Evolutionary conservation across 192 early-diverging fungal species (phyloP).

Genomic region (Coemansia sp.): DNA sequence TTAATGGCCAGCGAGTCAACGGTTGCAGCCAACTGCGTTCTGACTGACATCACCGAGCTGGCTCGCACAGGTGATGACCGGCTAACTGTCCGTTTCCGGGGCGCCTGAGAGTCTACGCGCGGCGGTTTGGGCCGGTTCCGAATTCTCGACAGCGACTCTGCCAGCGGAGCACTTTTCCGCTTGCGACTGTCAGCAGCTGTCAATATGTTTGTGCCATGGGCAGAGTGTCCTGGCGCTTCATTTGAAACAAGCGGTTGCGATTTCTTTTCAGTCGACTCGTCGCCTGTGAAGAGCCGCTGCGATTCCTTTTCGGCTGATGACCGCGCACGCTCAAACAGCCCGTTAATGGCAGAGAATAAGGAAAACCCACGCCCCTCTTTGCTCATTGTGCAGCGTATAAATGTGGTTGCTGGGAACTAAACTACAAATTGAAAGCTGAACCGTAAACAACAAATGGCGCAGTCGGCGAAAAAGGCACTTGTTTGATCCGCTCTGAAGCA

Average conservation of each 20-base stretch:
- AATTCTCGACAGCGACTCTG: background rate
- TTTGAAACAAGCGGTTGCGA: too few species aligned
- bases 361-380: slow-evolving; percentile 31
- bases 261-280: background rate
- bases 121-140: background rate
- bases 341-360: slow-evolving; percentile 36
- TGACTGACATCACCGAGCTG: slow-evolving; percentile 20
- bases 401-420: too few species aligned
- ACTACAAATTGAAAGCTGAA: too few species aligned
- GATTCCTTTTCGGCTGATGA: slow-evolving; percentile 46
- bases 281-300: slow-evolving; percentile 26
- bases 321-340: slow-evolving; percentile 43
- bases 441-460: too few species aligned
- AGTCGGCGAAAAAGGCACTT: too few species aligned
- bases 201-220: too few species aligned
- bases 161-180: slow-evolving; percentile 3
- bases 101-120: background rate
- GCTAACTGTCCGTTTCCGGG: background rate
- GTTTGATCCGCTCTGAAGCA: too few species aligned
- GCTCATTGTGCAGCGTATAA: slow-evolving; percentile 4
- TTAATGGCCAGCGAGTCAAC: slow-evolving; percentile 25
- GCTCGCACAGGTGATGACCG: slow-evolving; percentile 8
- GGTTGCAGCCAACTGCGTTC: slow-evolving; percentile 22
- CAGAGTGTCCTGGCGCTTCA: too few species aligned
- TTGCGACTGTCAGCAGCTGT: background rate